Evolutionary conservation across 345 rosid species (phyloP), one percentile per base, ranked within the genome.

Genomic region (Hibiscus syriacus): DNA sequence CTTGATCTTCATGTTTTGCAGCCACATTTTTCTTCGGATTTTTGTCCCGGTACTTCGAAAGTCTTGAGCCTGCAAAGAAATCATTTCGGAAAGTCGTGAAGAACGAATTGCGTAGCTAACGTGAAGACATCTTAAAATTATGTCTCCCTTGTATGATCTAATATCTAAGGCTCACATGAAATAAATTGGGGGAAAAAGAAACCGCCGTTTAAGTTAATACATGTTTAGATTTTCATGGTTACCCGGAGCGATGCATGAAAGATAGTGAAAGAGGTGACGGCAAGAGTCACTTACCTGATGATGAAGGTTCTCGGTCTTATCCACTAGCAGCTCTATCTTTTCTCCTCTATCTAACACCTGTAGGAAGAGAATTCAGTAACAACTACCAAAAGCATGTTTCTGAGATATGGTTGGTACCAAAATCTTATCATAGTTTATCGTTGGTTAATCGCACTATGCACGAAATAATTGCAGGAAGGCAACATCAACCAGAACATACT

Each of bases 291-390:
- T 61, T 32, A 89, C 99, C 96, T 92, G 99, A 39, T 92, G 87
- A 55, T 90, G 97, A 76, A 95, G 97, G 73, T 88, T 92, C 83
- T 95, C 99, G 12, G 99, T 92, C 80, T 95, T 95, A 77, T 95
- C 99, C 71, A 95, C 98, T 78, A 95, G 81, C 59, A 95, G 86
- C 82, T 95, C 99, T 72, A 95, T 90, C 85, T 95, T 95, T 84
- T 95, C 99, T 58, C 99, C 99, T 56, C 99, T 92, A 72, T 95
- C 98, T 61, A 95, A 94, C 80, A 95, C 99, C 99, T 94, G 79
- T 60, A 59, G 32, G 10, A 36, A 34, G 43, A 8, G 48, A 59
- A 45, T 5, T 54, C 32, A 10, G 52, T 34, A 5, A 4, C 20
- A 13, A 30, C 2, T 6, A 54, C 61, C 41, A 67, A 38, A 41